Conservation (phyloP, 257 asterid genomes). For the Jacaranda copaia region DNA sequence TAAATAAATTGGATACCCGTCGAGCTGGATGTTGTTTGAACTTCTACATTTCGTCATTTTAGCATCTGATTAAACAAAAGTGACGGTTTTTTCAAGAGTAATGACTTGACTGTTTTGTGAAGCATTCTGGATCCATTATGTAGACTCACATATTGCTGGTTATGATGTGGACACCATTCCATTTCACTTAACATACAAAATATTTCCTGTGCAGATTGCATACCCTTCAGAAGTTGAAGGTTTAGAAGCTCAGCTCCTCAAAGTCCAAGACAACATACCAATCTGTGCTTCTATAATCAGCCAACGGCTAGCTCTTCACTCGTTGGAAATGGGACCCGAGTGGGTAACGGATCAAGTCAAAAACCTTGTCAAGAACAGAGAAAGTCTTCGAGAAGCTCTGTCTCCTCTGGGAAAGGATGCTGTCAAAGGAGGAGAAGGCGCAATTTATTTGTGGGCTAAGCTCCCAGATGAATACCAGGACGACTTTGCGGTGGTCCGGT, state of each 20-base stretch:
- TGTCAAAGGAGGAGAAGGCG: slow-evolving; percentile 95
- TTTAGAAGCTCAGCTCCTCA: slow-evolving; percentile 75
- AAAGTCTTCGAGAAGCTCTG: slow-evolving; percentile 65
- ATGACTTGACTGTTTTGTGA: not conserved
- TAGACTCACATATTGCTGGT: too few relatives aligned
- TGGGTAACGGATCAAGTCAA: slow-evolving; percentile 84
- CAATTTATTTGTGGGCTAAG: slow-evolving; percentile 94
- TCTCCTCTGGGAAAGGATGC: slow-evolving; percentile 82
- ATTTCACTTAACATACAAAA: too few relatives aligned
- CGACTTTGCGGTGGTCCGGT: slow-evolving; percentile 78
- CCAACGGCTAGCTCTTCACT: slow-evolving; percentile 85
- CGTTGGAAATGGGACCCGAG: slow-evolving; percentile 80
- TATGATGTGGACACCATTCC: too few relatives aligned
- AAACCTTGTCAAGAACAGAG: slow-evolving; percentile 73
- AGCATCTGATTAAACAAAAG: not conserved
- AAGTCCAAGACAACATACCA: slow-evolving; percentile 97
- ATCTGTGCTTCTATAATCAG: slow-evolving; percentile 88
- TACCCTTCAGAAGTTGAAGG: slow-evolving; percentile 89
- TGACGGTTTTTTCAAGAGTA: not conserved
- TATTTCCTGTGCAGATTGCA: slow-evolving; percentile 68
- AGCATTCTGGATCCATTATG: not conserved
- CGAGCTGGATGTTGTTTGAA: too few relatives aligned
- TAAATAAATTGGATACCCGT: not conserved
- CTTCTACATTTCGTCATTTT: not conserved
- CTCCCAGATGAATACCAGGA: slow-evolving; percentile 63